phyloP scores from a whole-genome alignment of 352 stramenopile genomes.

The Pythium pyrilobum region DNA sequence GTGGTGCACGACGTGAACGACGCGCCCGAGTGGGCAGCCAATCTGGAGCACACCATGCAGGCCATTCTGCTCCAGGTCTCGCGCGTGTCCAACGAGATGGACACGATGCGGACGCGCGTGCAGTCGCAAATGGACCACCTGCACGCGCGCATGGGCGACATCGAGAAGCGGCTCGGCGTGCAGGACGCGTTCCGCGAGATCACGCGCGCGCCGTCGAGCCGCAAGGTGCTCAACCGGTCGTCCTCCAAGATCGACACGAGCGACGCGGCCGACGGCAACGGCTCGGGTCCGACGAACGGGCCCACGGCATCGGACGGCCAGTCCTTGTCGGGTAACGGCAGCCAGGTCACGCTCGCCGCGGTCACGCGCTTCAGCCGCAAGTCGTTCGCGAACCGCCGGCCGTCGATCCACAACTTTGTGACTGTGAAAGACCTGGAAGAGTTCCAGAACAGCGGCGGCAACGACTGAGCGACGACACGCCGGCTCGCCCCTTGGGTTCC shows the following conservation, averaged over 20 bases:
- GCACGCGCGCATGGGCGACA: slow-evolving; percentile 22
- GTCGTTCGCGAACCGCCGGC: slow-evolving; percentile 13
- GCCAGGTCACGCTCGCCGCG: background rate
- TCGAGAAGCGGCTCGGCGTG: slow-evolving; percentile 35
- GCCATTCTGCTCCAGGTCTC: slow-evolving; percentile 46
- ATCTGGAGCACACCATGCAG: slow-evolving; percentile 49
- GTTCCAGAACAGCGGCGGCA: slow-evolving; percentile 34
- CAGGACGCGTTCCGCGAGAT: slow-evolving; percentile 51
- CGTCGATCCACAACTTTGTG: slow-evolving; percentile 58
- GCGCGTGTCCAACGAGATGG: slow-evolving; percentile 48
- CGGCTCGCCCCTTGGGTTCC: too few relatives aligned
- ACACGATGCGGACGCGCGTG: slow-evolving; percentile 41
- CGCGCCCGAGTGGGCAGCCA: slow-evolving; percentile 40
- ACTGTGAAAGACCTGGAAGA: slow-evolving; percentile 54
- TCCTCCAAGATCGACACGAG: background rate
- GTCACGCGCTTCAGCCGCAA: slow-evolving; percentile 10
- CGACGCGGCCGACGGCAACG: background rate
- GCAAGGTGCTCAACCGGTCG: background rate
- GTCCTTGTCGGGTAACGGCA: too few relatives aligned
- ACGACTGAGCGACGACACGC: slow-evolving; percentile 22
- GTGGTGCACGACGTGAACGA: background rate
- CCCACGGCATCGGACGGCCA: too few relatives aligned
- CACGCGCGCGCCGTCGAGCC: slow-evolving; percentile 18
- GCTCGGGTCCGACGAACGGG: background rate
- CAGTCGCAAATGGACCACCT: slow-evolving; percentile 26